Conservation (phyloP, 2,329 filamentous ascomycete species). For the Herpotrichia juniperi region DNA sequence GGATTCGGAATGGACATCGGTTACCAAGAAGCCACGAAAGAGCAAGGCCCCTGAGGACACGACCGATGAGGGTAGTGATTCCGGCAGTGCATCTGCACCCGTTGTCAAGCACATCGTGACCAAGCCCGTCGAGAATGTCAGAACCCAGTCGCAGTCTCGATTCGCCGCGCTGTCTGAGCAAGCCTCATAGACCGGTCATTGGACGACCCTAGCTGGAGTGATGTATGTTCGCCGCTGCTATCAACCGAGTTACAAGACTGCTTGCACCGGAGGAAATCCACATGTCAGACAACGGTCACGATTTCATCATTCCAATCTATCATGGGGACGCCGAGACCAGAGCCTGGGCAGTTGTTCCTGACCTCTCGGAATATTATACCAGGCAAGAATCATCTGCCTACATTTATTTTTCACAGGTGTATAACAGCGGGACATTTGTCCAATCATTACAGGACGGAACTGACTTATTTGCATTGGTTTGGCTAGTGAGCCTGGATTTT, state of each 20-base stretch:
- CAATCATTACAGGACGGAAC: background rate
- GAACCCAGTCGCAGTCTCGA: slow-evolving; percentile 34
- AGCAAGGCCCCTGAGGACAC: slow-evolving; percentile 52
- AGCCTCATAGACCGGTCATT: slow-evolving; percentile 33
- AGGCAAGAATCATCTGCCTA: background rate
- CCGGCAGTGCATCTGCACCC: slow-evolving; percentile 19
- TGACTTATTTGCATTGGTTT: slow-evolving; percentile 14
- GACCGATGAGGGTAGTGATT: slow-evolving; percentile 47
- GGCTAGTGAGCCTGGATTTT: slow-evolving; percentile 13
- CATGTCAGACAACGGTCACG: too few species aligned
- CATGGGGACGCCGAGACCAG: too few species aligned
- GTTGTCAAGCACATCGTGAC: slow-evolving; percentile 26
- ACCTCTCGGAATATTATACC: background rate
- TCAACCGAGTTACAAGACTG: too few species aligned
- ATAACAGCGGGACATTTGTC: slow-evolving; percentile 11
- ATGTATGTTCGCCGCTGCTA: slow-evolving; percentile 37
- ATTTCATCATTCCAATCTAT: too few species aligned
- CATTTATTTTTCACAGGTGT: slow-evolving; percentile 8
- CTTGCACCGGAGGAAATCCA: too few species aligned
- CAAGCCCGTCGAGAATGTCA: slow-evolving; percentile 33
- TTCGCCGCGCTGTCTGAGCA: slow-evolving; percentile 37
- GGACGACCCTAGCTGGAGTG: slow-evolving; percentile 50
- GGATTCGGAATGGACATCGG: slow-evolving; percentile 67
- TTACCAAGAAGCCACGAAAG: slow-evolving; percentile 63
- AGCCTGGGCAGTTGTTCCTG: too few species aligned